phyloP scores from a whole-genome alignment of 2,329 filamentous ascomycete species.

The Aspergillus udagawae region DNA sequence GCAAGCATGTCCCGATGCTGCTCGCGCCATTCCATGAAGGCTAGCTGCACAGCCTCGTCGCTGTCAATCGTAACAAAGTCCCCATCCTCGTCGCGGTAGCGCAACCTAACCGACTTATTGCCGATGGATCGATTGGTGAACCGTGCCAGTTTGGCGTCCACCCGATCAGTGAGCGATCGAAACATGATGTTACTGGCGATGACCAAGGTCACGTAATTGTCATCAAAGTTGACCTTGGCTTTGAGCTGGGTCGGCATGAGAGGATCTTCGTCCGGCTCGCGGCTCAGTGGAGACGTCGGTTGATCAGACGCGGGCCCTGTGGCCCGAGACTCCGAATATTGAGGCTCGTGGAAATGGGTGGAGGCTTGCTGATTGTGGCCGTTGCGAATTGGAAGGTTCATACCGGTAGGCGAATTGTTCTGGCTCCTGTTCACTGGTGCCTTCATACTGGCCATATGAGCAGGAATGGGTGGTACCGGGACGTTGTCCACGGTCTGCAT shows the following conservation, averaged over 20 bases:
- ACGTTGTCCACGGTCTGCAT: constrained; percentile 53
- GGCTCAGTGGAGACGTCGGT: constrained; percentile 30
- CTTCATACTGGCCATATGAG: constrained; percentile 60
- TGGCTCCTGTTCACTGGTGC: constrained; percentile 69
- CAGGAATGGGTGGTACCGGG: constrained; percentile 72
- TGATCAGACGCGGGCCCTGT: constrained; percentile 26
- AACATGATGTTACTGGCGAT: constrained; percentile 94
- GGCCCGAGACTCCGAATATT: constrained; percentile 32
- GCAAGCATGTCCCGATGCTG: constrained; percentile 59
- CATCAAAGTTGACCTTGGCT: constrained; percentile 89
- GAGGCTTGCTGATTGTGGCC: constrained; percentile 60
- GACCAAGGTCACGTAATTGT: constrained; percentile 91
- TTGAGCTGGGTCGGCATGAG: constrained; percentile 74
- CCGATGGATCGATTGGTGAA: constrained; percentile 82
- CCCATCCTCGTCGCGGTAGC: constrained; percentile 87
- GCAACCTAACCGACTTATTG: constrained; percentile 76
- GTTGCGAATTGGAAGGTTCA: constrained; percentile 63
- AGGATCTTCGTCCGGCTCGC: constrained; percentile 38
- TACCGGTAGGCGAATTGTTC: constrained; percentile 70
- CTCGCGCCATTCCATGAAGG: constrained; percentile 91
- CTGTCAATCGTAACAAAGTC: constrained; percentile 92
- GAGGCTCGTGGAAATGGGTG: constrained; percentile 38
- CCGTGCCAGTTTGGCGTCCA: constrained; percentile 88
- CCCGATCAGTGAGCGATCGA: constrained; percentile 87
- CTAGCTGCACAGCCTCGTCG: constrained; percentile 94